Evolutionary conservation across 371 early-diverging fungal species (phyloP).

Genomic region (Nematocida homosporus): DNA sequence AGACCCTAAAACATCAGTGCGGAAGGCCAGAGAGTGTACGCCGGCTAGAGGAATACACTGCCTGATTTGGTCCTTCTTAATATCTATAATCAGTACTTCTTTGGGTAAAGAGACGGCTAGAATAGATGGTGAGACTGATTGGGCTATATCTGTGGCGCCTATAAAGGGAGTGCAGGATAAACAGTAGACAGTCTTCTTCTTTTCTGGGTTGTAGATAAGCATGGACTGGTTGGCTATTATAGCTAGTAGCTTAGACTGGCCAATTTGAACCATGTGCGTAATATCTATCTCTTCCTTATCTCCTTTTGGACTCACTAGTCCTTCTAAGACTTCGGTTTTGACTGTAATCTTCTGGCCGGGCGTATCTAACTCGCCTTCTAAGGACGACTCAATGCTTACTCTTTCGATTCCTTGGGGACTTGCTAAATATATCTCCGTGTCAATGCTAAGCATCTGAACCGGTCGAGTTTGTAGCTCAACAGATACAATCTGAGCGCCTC

Average conservation of each 20-base stretch:
- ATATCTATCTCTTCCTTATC: slow-evolving; percentile 1
- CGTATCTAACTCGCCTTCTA: too few relatives aligned
- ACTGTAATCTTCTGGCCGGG: too few relatives aligned
- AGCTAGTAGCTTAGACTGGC: slow-evolving; percentile 8
- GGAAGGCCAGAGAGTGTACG: slow-evolving; percentile 37
- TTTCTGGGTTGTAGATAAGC: slow-evolving; percentile 3
- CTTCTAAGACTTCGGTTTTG: background rate
- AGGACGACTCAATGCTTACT: too few relatives aligned
- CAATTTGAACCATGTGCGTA: background rate
- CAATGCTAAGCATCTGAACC: slow-evolving; percentile 2
- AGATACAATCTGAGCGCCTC: slow-evolving; percentile 12
- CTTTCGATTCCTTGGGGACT: too few relatives aligned
- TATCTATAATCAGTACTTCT: slow-evolving; percentile 16
- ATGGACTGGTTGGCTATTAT: slow-evolving; percentile 1
- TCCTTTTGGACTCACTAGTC: background rate
- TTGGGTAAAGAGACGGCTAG: slow-evolving; percentile 17
- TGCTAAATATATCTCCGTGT: background rate
- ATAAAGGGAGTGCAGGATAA: background rate
- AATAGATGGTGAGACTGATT: slow-evolving; percentile 39
- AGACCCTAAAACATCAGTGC: slow-evolving; percentile 1
- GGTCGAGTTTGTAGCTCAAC: background rate
- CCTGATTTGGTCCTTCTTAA: slow-evolving; percentile 42
- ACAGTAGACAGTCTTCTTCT: slow-evolving; percentile 9
- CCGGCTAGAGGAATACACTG: slow-evolving; percentile 21
- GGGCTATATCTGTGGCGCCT: slow-evolving; percentile 5